Evolutionary conservation across 768 basidiomycete genomes (phyloP).

Genomic region (Macrolepiota albuminosa): DNA sequence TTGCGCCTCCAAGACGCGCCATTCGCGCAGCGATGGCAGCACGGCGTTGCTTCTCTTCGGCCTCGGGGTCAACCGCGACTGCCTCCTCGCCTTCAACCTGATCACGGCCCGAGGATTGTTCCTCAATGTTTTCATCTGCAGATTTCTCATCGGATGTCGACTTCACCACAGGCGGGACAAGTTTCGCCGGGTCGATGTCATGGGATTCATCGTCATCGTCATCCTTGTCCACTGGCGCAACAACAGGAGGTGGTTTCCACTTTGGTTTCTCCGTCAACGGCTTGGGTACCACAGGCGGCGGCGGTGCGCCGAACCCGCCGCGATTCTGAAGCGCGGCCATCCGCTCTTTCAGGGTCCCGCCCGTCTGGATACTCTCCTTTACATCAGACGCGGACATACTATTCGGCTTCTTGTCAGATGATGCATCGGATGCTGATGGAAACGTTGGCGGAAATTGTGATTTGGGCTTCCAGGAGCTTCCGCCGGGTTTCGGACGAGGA

Average conservation of each 20-base stretch:
- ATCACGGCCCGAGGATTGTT: background rate
- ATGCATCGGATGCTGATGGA: slow-evolving; percentile 21
- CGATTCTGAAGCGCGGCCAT: slow-evolving; percentile 92
- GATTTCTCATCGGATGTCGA: slow-evolving; percentile 17
- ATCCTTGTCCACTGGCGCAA: slow-evolving; percentile 38
- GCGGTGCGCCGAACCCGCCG: slow-evolving; percentile 70
- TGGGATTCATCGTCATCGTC: slow-evolving; percentile 37
- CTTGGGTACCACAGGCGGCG: slow-evolving; percentile 46
- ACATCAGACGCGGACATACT: slow-evolving; percentile 86
- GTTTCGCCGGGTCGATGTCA: slow-evolving; percentile 23
- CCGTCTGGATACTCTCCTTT: slow-evolving; percentile 76
- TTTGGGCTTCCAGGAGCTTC: slow-evolving; percentile 70
- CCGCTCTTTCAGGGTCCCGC: slow-evolving; percentile 82
- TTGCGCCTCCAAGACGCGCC: slow-evolving; percentile 86
- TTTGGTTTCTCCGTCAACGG: slow-evolving; percentile 68
- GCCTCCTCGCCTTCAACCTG: slow-evolving; percentile 26
- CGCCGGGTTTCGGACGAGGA: slow-evolving; percentile 63
- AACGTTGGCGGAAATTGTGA: slow-evolving; percentile 47
- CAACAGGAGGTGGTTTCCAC: slow-evolving; percentile 78
- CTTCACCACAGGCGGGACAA: slow-evolving; percentile 26
- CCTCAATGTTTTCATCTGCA: background rate
- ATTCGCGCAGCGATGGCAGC: slow-evolving; percentile 89
- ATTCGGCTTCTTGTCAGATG: slow-evolving; percentile 24
- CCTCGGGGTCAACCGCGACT: slow-evolving; percentile 45
- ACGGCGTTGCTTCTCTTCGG: slow-evolving; percentile 73